These are phyloP conservation scores for Geosmithia putterillii DNA, from an alignment of 2,329 filamentous ascomycete genomes.

Conservation along the genomic window DNA sequence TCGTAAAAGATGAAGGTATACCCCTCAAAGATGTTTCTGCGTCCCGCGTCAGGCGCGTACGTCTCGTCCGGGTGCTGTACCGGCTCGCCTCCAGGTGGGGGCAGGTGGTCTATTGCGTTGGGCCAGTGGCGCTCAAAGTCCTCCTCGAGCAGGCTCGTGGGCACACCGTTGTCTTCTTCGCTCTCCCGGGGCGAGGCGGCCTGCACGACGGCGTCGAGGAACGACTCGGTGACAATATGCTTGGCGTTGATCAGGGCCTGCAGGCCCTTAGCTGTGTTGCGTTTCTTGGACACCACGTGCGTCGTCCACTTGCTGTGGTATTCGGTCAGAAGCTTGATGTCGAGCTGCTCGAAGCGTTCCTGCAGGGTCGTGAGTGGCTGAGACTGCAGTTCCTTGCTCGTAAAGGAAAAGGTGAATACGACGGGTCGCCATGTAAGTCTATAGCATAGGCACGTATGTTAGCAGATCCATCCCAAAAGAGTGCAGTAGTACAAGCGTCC, in stretches of 20 bases:
- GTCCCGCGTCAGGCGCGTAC: constrained; percentile 56
- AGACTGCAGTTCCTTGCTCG: constrained; percentile 55
- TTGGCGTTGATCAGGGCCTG: constrained; percentile 75
- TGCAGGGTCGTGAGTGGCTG: constrained; percentile 52
- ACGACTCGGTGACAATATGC: constrained; percentile 63
- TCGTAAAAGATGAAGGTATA: constrained; percentile 87
- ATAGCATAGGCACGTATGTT: neutral
- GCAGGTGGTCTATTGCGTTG: constrained; percentile 56
- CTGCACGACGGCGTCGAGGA: constrained; percentile 58
- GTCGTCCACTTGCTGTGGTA: constrained; percentile 64
- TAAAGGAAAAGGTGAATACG: constrained; percentile 71
- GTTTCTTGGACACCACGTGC: constrained; percentile 77
- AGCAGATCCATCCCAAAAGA: neutral
- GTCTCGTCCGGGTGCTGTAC: constrained; percentile 53
- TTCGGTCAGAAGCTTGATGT: constrained; percentile 71
- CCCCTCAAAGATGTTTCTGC: constrained; percentile 66
- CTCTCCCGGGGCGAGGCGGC: constrained; percentile 30
- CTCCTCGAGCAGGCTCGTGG: constrained; percentile 50
- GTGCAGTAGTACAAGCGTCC: neutral
- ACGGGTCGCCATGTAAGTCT: constrained; percentile 71
- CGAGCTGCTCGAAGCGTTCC: constrained; percentile 63
- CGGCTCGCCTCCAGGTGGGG: constrained; percentile 64
- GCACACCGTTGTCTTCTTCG: neutral
- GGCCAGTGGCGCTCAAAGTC: constrained; percentile 79
- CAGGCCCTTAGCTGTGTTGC: constrained; percentile 79